A percentile compares a stretch with the other conserved stretches of the same genome.
These are phyloP conservation scores for Epichloe gansuensis DNA, from an alignment of 2,329 filamentous ascomycete species.

Conservation along the genomic window DNA sequence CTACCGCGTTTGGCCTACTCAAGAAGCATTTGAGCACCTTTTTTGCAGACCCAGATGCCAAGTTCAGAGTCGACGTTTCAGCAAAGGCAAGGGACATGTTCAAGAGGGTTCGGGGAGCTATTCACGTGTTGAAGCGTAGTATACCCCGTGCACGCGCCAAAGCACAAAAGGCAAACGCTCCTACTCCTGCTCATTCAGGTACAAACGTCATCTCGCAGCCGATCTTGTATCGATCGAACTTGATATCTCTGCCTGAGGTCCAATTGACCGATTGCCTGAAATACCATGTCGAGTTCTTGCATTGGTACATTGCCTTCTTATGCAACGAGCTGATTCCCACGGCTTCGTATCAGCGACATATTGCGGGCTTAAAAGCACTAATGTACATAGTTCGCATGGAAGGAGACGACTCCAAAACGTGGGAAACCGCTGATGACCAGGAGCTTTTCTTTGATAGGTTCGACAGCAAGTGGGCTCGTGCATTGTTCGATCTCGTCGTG, in stretches of 20 bases:
- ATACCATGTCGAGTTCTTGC: constrained; percentile 52
- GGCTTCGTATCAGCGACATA: constrained; percentile 81
- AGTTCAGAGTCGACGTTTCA: constrained; percentile 70
- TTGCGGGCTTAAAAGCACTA: constrained; percentile 63
- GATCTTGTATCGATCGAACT: constrained; percentile 25
- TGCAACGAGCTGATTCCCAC: constrained; percentile 63
- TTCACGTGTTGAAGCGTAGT: constrained; percentile 39
- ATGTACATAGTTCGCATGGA: constrained; percentile 55
- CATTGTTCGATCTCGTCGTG: constrained; percentile 65
- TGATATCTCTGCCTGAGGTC: constrained; percentile 25
- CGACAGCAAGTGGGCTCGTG: constrained; percentile 41
- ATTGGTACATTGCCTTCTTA: constrained; percentile 63
- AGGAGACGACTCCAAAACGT: constrained; percentile 37
- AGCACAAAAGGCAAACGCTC: constrained; percentile 19
- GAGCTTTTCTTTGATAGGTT: constrained; percentile 27
- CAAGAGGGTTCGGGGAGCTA: constrained; percentile 57
- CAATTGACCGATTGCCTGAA: constrained; percentile 27
- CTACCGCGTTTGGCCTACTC: constrained; percentile 48
- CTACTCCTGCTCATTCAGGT: neutral
- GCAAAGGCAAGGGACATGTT: constrained; percentile 64
- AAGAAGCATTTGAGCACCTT: constrained; percentile 54
- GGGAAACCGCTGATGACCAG: constrained; percentile 27
- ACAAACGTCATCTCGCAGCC: constrained; percentile 13
- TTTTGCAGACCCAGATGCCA: constrained; percentile 74
- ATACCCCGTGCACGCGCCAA: constrained; percentile 24